Conservation (phyloP, 352 stramenopile genomes). For the Plasmopara viticola region DNA sequence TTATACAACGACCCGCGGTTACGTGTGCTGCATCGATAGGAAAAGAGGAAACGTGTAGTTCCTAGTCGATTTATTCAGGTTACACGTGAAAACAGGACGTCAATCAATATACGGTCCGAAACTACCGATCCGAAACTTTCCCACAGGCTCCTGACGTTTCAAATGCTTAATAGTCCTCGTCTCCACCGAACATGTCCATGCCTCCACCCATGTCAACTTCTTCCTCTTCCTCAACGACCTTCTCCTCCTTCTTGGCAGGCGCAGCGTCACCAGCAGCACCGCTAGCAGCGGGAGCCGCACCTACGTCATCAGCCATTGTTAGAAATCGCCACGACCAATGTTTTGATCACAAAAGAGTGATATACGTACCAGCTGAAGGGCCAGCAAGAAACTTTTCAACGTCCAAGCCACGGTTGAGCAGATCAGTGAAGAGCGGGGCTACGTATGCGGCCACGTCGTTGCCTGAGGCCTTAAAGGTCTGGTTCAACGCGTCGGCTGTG, state of each 20-base stretch:
- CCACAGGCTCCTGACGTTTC: slow-evolving; percentile 7
- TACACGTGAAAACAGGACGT: slow-evolving; percentile 27
- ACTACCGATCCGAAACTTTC: slow-evolving; percentile 22
- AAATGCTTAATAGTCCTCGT: slow-evolving; percentile 75
- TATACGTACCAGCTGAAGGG: slow-evolving; percentile 69
- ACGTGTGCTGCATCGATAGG: slow-evolving; percentile 56
- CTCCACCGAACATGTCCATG: slow-evolving; percentile 87
- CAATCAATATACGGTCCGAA: slow-evolving; percentile 35
- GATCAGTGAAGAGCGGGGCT: slow-evolving; percentile 76
- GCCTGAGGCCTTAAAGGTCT: slow-evolving; percentile 67
- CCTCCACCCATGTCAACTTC: slow-evolving; percentile 76
- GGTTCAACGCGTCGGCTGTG: slow-evolving; percentile 71
- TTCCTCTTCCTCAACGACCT: slow-evolving; percentile 72
- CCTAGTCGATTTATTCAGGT: slow-evolving; percentile 62
- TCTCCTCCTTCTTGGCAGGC: slow-evolving; percentile 54
- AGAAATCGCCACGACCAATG: no score
- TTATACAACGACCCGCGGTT: slow-evolving; percentile 84
- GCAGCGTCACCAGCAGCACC: slow-evolving; percentile 40
- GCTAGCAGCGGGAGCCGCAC: slow-evolving; percentile 51
- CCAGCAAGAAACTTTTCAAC: slow-evolving; percentile 86
- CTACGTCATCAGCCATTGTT: slow-evolving; percentile 7
- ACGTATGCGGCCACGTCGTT: slow-evolving; percentile 77
- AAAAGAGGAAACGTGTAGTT: slow-evolving; percentile 28
- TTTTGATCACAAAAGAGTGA: neutral
- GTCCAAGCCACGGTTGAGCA: slow-evolving; percentile 73